Conservation (phyloP, 1,139 yeast genomes). For the Yamadazyma triangularis region DNA sequence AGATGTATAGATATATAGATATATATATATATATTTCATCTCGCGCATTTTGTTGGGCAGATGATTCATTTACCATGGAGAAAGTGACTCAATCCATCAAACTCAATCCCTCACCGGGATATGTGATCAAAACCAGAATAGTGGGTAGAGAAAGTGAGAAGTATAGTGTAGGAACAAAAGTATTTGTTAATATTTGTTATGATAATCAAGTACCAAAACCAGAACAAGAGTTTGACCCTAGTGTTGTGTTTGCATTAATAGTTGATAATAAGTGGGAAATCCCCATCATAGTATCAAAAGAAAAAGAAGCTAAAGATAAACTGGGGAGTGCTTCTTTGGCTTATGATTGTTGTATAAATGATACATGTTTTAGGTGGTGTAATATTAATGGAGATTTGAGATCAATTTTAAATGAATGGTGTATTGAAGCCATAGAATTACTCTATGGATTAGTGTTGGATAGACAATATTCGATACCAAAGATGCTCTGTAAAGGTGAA, state of each 20-base stretch:
- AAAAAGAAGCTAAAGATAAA: constrained; percentile 58
- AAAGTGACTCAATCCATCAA: constrained; percentile 16
- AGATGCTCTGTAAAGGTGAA: constrained; percentile 59
- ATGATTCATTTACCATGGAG: constrained; percentile 14
- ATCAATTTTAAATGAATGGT: constrained; percentile 53
- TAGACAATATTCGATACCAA: constrained; percentile 50
- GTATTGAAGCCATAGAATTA: constrained; percentile 65
- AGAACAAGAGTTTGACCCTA: constrained; percentile 48
- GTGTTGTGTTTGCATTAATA: constrained; percentile 57
- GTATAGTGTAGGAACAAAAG: constrained; percentile 46
- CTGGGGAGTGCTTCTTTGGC: constrained; percentile 63
- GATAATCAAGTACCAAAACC: constrained; percentile 58
- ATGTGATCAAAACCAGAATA: constrained; percentile 60
- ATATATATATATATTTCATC: too few species aligned
- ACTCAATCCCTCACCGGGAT: constrained; percentile 50
- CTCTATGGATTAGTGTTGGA: constrained; percentile 35
- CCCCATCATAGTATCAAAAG: constrained; percentile 66
- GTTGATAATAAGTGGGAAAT: constrained; percentile 79
- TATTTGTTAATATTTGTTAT: constrained; percentile 76
- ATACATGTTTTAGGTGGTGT: constrained; percentile 58
- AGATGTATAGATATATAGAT: too few species aligned
- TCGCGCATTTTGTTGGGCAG: too few species aligned
- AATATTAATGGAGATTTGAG: constrained; percentile 48
- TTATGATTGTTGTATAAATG: constrained; percentile 72
- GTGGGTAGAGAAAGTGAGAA: constrained; percentile 21